These are phyloP conservation scores for Candida chilensis DNA, from an alignment of 805 yeast genomes.

Conservation along the genomic window DNA sequence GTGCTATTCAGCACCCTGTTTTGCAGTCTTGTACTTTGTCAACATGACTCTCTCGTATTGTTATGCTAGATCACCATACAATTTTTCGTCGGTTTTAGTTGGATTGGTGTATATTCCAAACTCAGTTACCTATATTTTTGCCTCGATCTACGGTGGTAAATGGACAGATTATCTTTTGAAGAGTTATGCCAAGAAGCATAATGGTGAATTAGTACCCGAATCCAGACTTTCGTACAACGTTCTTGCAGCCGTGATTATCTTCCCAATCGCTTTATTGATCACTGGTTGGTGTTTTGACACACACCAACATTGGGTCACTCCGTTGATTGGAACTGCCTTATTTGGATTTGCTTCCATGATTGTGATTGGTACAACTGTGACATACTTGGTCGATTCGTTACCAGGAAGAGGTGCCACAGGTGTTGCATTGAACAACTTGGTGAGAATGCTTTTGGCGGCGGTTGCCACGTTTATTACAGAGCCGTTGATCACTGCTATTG, in stretches of 20 bases:
- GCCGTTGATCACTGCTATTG: constrained; percentile 59
- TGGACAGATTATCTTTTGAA: constrained; percentile 63
- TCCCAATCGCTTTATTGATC: constrained; percentile 58
- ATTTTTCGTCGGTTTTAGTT: constrained; percentile 52
- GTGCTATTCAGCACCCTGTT: constrained; percentile 60
- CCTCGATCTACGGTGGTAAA: constrained; percentile 73
- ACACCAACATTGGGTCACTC: constrained; percentile 66
- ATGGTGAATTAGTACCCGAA: constrained; percentile 67
- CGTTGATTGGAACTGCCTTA: constrained; percentile 71
- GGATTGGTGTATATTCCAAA: constrained; percentile 81
- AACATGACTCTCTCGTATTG: constrained; percentile 64
- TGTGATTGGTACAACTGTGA: constrained; percentile 71
- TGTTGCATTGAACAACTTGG: constrained; percentile 71
- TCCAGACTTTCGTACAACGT: constrained; percentile 73
- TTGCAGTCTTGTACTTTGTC: constrained; percentile 61
- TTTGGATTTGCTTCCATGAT: constrained; percentile 83
- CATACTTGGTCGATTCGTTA: constrained; percentile 74
- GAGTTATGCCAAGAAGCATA: constrained; percentile 40
- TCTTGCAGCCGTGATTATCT: constrained; percentile 49
- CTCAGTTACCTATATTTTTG: constrained; percentile 66
- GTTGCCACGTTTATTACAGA: constrained; percentile 67
- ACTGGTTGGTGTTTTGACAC: constrained; percentile 78
- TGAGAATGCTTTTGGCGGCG: constrained; percentile 69
- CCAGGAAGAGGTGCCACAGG: constrained; percentile 91
- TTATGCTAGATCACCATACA: constrained; percentile 59